phyloP scores from a whole-genome alignment of 1,284 basidiomycete genomes.

The Salmacisia buchloeana region DNA sequence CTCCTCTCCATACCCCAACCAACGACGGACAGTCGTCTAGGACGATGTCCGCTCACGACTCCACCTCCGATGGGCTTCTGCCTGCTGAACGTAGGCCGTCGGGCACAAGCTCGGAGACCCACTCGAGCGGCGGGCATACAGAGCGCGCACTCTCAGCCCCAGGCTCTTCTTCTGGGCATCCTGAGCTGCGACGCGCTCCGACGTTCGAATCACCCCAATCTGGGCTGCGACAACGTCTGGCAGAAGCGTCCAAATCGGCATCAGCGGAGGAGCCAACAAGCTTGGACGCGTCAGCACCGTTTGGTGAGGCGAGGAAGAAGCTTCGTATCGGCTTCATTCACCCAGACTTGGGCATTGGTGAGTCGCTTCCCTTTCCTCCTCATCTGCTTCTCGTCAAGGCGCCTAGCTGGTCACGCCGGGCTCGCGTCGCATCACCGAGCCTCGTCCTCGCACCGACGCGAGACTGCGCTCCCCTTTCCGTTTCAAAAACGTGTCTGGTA shows the following conservation, averaged over 20 bases:
- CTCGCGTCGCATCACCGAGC: no score
- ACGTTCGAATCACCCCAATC: not conserved
- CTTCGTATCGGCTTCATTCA: conserved; percentile 76
- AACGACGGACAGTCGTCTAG: not conserved
- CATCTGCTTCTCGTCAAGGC: conserved; percentile 6
- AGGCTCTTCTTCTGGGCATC: no score
- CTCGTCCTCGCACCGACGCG: no score
- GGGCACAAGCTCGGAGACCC: not conserved
- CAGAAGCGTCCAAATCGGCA: not conserved
- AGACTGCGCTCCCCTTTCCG: no score
- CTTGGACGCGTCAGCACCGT: not conserved
- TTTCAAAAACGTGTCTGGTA: not conserved
- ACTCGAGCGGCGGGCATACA: not conserved
- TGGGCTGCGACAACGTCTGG: not conserved
- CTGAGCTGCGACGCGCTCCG: not conserved
- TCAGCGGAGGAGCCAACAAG: not conserved
- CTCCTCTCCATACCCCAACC: not conserved
- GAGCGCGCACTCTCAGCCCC: no score
- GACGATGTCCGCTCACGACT: not conserved
- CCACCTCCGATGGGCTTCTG: not conserved
- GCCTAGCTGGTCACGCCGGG: no score
- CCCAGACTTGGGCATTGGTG: conserved; percentile 90
- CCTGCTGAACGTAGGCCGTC: conserved; percentile 4
- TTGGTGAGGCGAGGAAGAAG: conserved; percentile 6
- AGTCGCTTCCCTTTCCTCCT: conserved; percentile 38